Conservation (phyloP, 2,329 filamentous ascomycete species). For the Plenodomus tracheiphilus region DNA sequence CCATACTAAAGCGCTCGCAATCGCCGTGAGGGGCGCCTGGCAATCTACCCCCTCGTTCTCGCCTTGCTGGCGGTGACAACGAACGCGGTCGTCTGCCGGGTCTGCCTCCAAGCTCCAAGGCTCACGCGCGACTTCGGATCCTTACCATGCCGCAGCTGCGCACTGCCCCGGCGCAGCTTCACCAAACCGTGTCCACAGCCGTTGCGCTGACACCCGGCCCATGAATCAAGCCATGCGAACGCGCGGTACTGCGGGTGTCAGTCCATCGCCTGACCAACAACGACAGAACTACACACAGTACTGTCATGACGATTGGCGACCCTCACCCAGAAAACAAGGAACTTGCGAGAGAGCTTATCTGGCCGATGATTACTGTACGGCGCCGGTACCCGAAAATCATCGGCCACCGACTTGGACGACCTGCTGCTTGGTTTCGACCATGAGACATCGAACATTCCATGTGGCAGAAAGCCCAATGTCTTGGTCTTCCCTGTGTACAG, state of each 20-base stretch:
- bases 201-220: constrained; percentile 7
- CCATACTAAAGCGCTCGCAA: not conserved
- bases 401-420: not conserved
- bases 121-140: not conserved
- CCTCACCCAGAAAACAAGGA: constrained; percentile 10
- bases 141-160: constrained; percentile 6
- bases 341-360: not conserved
- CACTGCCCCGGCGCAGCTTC: constrained; percentile 4
- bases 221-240: constrained; percentile 1
- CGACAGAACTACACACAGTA: not conserved
- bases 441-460: not conserved
- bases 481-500: no score
- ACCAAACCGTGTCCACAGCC: no score
- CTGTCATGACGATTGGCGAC: constrained; percentile 2
- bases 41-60: constrained; percentile 1
- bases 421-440: not conserved
- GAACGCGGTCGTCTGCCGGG: not conserved
- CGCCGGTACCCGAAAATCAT: not conserved
- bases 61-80: constrained; percentile 1
- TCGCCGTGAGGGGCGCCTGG: constrained; percentile 1
- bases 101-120: not conserved
- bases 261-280: constrained; percentile 5
- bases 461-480: not conserved
- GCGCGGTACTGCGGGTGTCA: constrained; percentile 10
- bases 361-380: constrained; percentile 1